Base-by-base conservation (phyloP, 106 monocot species). In the Platanthera guangdongensis region DNA sequence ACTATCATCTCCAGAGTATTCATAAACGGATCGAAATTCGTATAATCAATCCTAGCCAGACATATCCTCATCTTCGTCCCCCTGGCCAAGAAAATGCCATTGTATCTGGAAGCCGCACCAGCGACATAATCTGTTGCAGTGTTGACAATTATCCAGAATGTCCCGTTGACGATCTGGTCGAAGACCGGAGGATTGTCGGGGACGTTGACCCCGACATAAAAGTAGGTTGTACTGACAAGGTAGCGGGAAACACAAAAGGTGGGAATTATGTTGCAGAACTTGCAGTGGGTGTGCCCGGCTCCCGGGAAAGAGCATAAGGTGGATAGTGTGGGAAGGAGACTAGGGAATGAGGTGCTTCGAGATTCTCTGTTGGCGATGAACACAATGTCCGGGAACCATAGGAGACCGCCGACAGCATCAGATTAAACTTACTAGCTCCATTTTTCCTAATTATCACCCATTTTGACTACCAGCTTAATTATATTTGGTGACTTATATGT, bases 201-300 rank as follows among this genome's bases (percentile, higher is more conserved):
- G 30, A 76, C 79, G 48, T 60, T 71, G 50, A 73, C 50, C 16
- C 83, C 86, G 59, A 77, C 91, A 67, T 84, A 91, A 82, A 84
- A 97, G 84, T 83, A 96, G 51, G 88, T 96, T 63, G 90, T 77
- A 63, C 95, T 93, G 52, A 96, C 64, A 71, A 96, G 88, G 87
- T 97, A 93, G 28, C 84, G 82, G 72, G 84, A 57, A 22, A 70
- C 70, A 22, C 81, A 81, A 57, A 54, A 57, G 39, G 83, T 80
- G n/a, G n/a, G n/a, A n/a, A n/a, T n/a, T n/a, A n/a, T n/a, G n/a
- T n/a, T n/a, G n/a, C n/a, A n/a, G n/a, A 86, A 91, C 82, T 89
- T 91, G 21, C 71, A 88, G 68, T 71, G 83, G 13, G 50, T 21
- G 82, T 14, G 74, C 47, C 15, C 21, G 28, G 32, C 45, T 73